Conservation (phyloP, 345 rosid genomes). For the Toxicodendron radicans region DNA sequence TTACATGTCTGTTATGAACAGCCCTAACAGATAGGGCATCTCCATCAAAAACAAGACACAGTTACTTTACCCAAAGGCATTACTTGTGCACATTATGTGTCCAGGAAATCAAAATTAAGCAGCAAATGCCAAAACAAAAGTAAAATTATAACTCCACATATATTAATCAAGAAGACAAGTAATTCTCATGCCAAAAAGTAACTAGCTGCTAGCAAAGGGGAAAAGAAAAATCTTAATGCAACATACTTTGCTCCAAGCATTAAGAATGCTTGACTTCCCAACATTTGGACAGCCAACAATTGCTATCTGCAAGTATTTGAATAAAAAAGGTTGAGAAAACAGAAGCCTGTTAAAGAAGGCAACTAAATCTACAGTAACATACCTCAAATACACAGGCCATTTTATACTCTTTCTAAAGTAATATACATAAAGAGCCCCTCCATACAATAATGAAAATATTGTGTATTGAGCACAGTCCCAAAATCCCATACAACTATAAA, state of each 20-base stretch:
- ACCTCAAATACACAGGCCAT: constrained; percentile 7
- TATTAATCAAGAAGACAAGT: background rate
- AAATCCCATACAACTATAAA: background rate
- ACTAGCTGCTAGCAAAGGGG: background rate
- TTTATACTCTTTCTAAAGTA: background rate
- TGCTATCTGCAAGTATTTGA: constrained; percentile 57
- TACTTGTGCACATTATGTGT: background rate
- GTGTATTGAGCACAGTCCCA: background rate
- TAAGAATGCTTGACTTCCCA: constrained; percentile 91
- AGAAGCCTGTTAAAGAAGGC: background rate
- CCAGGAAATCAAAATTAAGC: background rate
- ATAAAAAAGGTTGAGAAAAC: background rate
- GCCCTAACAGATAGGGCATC: too few relatives aligned
- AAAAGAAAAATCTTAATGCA: background rate
- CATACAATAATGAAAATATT: background rate
- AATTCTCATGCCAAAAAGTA: background rate
- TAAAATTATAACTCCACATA: background rate
- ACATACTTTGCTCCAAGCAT: constrained; percentile 95
- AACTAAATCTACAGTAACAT: background rate
- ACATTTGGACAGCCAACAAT: constrained; percentile 93
- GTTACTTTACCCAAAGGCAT: too few relatives aligned
- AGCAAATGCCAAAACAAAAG: background rate
- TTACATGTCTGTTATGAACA: too few relatives aligned
- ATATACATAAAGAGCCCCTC: background rate
- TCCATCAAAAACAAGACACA: too few relatives aligned